Percentiles rank a stretch among this genome's conserved stretches.
Conservation (phyloP, 1,139 yeast genomes). For the Candida dubliniensis region DNA sequence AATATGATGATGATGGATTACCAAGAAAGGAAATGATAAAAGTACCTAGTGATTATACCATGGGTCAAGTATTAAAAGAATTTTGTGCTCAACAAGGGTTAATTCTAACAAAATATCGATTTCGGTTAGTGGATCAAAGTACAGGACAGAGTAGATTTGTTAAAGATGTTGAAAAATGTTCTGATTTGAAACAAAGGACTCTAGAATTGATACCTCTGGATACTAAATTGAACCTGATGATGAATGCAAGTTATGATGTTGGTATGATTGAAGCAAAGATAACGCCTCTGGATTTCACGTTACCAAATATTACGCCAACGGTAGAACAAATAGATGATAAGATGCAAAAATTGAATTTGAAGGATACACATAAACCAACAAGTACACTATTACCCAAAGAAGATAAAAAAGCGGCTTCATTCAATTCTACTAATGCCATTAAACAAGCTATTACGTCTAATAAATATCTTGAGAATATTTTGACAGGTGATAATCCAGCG, state of each 20-base stretch:
- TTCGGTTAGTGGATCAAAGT: conserved; percentile 13
- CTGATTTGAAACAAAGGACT: conserved; percentile 20
- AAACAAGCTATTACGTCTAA: conserved; percentile 18
- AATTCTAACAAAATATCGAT: conserved; percentile 21
- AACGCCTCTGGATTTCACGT: conserved; percentile 32
- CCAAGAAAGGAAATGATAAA: conserved; percentile 9
- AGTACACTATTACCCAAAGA: conserved; percentile 1
- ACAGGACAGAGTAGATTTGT: conserved; percentile 12
- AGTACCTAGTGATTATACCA: conserved; percentile 19
- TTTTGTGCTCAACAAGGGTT: conserved; percentile 33
- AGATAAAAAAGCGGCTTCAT: conserved; percentile 2
- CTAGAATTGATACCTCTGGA: conserved; percentile 25
- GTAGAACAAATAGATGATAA: conserved; percentile 24
- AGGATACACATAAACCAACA: conserved; percentile 5
- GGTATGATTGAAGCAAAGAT: conserved; percentile 17
- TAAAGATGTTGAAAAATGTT: conserved; percentile 23
- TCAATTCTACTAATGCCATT: conserved; percentile 7
- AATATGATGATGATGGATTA: conserved; percentile 10
- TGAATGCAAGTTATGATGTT: conserved; percentile 7
- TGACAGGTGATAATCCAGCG: conserved; percentile 33
- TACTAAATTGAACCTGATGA: conserved; percentile 10
- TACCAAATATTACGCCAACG: conserved; percentile 29
- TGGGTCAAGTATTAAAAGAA: conserved; percentile 34
- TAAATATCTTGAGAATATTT: conserved; percentile 38
- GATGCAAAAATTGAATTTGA: conserved; percentile 14